Base-by-base conservation (phyloP, 305 asterid species). In the Plantago lanceolata region DNA sequence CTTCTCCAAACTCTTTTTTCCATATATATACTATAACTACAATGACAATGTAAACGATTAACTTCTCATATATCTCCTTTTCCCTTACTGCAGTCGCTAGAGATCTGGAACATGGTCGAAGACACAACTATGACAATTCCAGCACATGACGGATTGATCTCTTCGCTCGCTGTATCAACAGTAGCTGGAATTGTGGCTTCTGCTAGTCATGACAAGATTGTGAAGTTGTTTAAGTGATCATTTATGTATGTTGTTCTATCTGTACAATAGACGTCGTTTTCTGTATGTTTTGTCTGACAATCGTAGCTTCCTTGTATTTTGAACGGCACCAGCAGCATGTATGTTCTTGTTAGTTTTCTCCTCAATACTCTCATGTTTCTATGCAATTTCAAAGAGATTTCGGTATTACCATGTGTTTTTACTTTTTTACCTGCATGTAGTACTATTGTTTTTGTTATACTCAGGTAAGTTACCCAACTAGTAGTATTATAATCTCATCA, bases 101-200 rank as follows among this genome's bases (percentile, higher is more conserved):
- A 90, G 91, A 85, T 94, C 2, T 94, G 99, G 99, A 82, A 94
- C 85, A 85, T 88, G 96, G 50, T 73, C 0, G 96, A 86, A 76
- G 90, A 83, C 83, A 83, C 84, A 73, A 88, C 90, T 1, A 78
- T 94, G 97, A 83, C 90, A 16, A 78, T 90, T 13, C 37, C 92
- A 0, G 97, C 95, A 1, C 99, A 93, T 58, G 96, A 90, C 4
- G 94, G 96, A 59, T 58, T 87, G 82, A 82, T 93, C 0, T 85
- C 96, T 1, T 82, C 94, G 8, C 62, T 93, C 81, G 92, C 97
- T 0, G 95, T 80, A 11, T 93, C 99, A 0, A 60, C 90, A 0
- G 87, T 28, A 11, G 79, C 89, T 1, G 96, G 96, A 15, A 72
- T 87, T 63, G 90, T 93, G n/a, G 99, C 97, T 50, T 93, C 99